Evolutionary conservation across 768 basidiomycete species (phyloP), one percentile per base, ranked within the genome.

Genomic region (Pleurotus tuoliensis): DNA sequence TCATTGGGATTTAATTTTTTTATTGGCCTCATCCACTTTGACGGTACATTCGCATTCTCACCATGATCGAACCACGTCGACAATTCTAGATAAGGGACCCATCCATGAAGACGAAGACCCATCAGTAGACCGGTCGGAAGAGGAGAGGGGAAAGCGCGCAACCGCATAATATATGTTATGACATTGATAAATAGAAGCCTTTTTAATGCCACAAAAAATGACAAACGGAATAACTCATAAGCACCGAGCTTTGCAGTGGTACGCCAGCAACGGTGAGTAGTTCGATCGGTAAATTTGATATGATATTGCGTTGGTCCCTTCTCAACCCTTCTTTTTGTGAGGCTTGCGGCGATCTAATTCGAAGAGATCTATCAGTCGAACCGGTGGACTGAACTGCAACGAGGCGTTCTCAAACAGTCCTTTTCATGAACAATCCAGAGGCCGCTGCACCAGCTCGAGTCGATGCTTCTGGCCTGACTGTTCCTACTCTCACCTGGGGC

Each of bases 1-100:
- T 88, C 71, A 85, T 82, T 75, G 82, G 86, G 63, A 74, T 81
- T 74, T 92, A 73, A 87, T 80, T 79, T 80, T 75, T 78, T 67
- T 65, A 80, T 71, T 69, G 73, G 68, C 61, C 64, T 67, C 67
- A 60, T 65, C 70, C 58, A 58, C 41, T 44, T 58, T 60, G 58
- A 60, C 64, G 62, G 61, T 63, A 64, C 39, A 61, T 58, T 56
- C 63, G 62, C 44, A 61, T 62, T 62, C 47, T 66, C 66, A 66
- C 67, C 59, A 25, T 55, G 6, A 55, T 27, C 27, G 54, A 45
- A 55, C 24, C 38, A 20, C 55, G 61, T 56, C 66, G 58, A 62
- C 45, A 60, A 62, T 57, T 55, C 63, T 43, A 52, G 62, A 30
- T 63, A 66, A 56, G 62, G 65, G 57, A 58, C 62, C 30, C 41